Evolutionary conservation across 108 stramenopile species (phyloP), one percentile per base, ranked within the genome.

Genomic region (Cyclotella baltica): DNA sequence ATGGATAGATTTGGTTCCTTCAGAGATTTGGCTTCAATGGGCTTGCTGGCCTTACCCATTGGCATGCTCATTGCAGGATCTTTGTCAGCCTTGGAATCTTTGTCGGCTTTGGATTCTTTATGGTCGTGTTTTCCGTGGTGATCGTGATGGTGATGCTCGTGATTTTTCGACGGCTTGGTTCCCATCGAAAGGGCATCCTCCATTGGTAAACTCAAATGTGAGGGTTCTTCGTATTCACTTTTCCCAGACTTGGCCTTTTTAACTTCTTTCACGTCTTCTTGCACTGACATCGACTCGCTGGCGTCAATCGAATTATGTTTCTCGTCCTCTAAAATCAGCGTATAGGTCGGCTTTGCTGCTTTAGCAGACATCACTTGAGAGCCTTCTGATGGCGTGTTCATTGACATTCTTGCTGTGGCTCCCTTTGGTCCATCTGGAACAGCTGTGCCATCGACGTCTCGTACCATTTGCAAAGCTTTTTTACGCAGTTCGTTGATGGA

Each of bases 51-150:
- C 6, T 48, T 6, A 48, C 47, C 47, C 4, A 48, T 4, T 48
- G 47, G 6, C 47, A 48, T 48, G 6, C 47, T 48, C 30, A 3
- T 22, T 25, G n/a, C 20, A 27, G 55, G 1, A 27, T 23, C 2
- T 33, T 61, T 61, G 20, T 61, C 33, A 19, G 59, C 31, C 31
- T 61, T 61, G 30, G 31, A 10, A 10, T 52, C 51, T n/a, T 52
- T 52, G 4, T n/a, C 51, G n/a, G 51, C 51, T n/a, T 52, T 52
- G n/a, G 51, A 52, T 52, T 52, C 51, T n/a, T 52, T 52, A 43
- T 43, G 10, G 10, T 43, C 10, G 13, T 43, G 40, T n/a, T n/a
- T n/a, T n/a, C n/a, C n/a, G n/a, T n/a, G n/a, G n/a, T n/a, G n/a
- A n/a, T n/a, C n/a, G n/a, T n/a, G n/a, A n/a, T n/a, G n/a, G n/a